A percentile compares a stretch with the other conserved stretches of the same genome.
These are phyloP conservation scores for Pseudotsuga menziesii DNA, from an alignment of 75 land plant species.

Conservation along the genomic window DNA sequence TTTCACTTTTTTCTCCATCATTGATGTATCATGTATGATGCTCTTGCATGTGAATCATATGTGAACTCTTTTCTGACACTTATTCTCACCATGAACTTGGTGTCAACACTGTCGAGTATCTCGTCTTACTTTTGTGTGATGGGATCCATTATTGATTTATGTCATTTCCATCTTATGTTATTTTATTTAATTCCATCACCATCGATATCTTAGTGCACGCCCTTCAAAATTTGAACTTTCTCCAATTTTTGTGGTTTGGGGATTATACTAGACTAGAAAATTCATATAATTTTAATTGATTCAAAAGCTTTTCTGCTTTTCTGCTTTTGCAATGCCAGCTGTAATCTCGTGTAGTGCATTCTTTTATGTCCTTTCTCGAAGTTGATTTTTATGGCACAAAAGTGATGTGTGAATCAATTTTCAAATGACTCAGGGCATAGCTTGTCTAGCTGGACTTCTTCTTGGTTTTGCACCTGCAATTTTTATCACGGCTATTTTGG, in stretches of 20 bases:
- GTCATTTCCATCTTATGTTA: background rate
- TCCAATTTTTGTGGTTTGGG: background rate
- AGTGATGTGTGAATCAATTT: background rate
- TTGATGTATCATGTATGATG: background rate
- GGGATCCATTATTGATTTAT: background rate
- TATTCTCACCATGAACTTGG: background rate
- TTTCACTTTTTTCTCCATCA: background rate
- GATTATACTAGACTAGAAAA: background rate
- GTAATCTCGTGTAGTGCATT: background rate
- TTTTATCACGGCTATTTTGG: constrained; percentile 58
- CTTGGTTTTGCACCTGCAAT: constrained; percentile 79
- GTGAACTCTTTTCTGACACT: background rate
- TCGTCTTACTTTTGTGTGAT: background rate
- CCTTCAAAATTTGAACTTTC: background rate
- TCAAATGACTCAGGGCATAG: constrained; percentile 50
- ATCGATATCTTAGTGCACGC: background rate
- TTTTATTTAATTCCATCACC: background rate
- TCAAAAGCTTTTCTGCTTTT: background rate
- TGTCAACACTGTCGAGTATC: background rate
- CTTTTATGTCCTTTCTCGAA: background rate
- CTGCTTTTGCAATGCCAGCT: background rate
- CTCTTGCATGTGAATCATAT: background rate
- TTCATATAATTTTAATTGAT: background rate
- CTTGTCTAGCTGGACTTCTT: constrained; percentile 51
- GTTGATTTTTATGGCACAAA: background rate